Conservation (phyloP, 768 basidiomycete genomes). For the Leucocoprinus sp. region DNA sequence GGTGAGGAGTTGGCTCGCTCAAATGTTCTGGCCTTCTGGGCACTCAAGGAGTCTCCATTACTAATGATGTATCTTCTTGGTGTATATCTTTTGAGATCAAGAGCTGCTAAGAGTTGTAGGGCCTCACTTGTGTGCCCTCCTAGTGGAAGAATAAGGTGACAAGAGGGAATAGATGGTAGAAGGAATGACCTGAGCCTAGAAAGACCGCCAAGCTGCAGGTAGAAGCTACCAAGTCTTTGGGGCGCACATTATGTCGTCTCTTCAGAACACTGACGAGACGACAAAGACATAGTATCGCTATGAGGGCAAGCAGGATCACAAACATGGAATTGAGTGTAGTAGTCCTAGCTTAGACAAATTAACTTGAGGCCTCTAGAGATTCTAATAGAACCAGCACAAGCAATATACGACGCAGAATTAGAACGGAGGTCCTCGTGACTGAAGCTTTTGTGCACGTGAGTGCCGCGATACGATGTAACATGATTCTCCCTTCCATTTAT, state of each 20-base stretch:
- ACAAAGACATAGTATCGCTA: constrained; percentile 13
- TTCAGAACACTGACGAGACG: constrained; percentile 28
- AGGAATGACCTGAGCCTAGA: constrained; percentile 77
- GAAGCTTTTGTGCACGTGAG: not conserved
- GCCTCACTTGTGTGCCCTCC: constrained; percentile 95
- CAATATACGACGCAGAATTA: not conserved
- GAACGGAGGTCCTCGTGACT: not conserved
- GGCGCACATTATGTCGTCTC: constrained; percentile 1
- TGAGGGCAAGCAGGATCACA: not conserved
- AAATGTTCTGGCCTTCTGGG: constrained; percentile 55
- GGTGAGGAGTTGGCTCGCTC: constrained; percentile 37
- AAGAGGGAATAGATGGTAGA: not conserved
- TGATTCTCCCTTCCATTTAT: too few relatives aligned
- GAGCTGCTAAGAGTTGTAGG: constrained; percentile 55
- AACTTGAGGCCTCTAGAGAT: too few relatives aligned
- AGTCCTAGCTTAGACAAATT: too few relatives aligned
- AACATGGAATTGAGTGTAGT: not conserved
- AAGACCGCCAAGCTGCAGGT: constrained; percentile 66
- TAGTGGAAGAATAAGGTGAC: constrained; percentile 23
- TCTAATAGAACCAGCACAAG: not conserved
- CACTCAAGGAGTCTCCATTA: constrained; percentile 74
- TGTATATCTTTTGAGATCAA: constrained; percentile 70
- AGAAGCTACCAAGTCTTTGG: constrained; percentile 10
- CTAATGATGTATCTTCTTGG: constrained; percentile 77
- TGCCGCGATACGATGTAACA: not conserved